A percentile compares a stretch with the other conserved stretches of the same genome.
Conservation (phyloP, 2,329 filamentous ascomycete genomes). For the Pseudogymnoascus sp. region DNA sequence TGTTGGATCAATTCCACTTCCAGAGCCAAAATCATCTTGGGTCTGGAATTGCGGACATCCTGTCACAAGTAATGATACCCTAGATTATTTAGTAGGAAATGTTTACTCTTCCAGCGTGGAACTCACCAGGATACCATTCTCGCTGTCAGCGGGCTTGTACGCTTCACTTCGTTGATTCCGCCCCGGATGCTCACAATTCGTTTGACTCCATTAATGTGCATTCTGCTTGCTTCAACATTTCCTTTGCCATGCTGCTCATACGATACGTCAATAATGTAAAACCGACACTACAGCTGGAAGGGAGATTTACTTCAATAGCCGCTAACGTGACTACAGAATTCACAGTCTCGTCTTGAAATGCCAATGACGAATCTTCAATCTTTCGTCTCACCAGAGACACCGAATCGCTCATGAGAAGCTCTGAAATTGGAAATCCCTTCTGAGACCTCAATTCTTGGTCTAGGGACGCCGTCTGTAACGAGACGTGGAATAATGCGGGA, state of each 20-base stretch:
- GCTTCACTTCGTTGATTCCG: conserved; percentile 40
- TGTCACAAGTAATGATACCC: conserved; percentile 51
- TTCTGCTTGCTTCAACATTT: conserved; percentile 35
- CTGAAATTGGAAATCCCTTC: conserved; percentile 45
- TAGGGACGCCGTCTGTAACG: conserved; percentile 49
- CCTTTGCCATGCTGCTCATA: conserved; percentile 43
- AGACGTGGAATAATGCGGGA: conserved; percentile 50
- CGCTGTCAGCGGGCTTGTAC: conserved; percentile 44
- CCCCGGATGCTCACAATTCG: conserved; percentile 41
- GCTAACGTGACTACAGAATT: conserved; percentile 50
- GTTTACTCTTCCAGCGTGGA: too few species aligned
- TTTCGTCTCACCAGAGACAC: conserved; percentile 44
- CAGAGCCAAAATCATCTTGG: conserved; percentile 41
- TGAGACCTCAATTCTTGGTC: conserved; percentile 45
- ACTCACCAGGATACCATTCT: conserved; percentile 23
- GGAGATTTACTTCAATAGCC: conserved; percentile 43
- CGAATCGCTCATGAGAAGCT: conserved; percentile 49
- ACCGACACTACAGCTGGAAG: neutral
- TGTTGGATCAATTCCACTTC: conserved; percentile 42
- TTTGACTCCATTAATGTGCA: conserved; percentile 45
- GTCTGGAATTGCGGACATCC: conserved; percentile 44
- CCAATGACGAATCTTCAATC: conserved; percentile 38
- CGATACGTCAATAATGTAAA: conserved; percentile 10
- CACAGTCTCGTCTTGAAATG: conserved; percentile 47
- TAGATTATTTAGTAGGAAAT: conserved; percentile 22